Evolutionary conservation across 352 stramenopile species (phyloP).

Genomic region (Peronospora destructor): DNA sequence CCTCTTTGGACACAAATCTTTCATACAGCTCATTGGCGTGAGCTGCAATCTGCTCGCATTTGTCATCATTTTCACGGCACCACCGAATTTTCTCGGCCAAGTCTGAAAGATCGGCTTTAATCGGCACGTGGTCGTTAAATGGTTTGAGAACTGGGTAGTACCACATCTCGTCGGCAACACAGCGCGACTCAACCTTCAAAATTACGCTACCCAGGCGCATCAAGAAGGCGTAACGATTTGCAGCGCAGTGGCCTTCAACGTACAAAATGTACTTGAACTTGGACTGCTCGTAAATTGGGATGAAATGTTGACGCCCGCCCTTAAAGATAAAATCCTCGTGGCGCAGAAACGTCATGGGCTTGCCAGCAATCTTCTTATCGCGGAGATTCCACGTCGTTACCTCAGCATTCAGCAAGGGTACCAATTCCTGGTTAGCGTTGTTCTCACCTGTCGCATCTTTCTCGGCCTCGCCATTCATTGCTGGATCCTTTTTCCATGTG

Average conservation of each 20-base stretch:
- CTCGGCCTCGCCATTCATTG: slow-evolving; percentile 71
- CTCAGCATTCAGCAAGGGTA: slow-evolving; percentile 93
- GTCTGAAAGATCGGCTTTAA: slow-evolving; percentile 95
- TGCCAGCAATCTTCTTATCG: slow-evolving; percentile 94
- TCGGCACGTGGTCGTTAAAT: slow-evolving; percentile 96
- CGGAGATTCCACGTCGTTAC: slow-evolving; percentile 95
- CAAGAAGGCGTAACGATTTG: slow-evolving; percentile 97
- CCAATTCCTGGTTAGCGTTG: slow-evolving; percentile 27
- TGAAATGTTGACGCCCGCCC: slow-evolving; percentile 92
- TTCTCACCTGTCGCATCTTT: slow-evolving; percentile 5
- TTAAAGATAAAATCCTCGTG: slow-evolving; percentile 78
- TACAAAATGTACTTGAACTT: slow-evolving; percentile 97
- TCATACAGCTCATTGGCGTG: slow-evolving; percentile 93
- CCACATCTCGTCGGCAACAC: slow-evolving; percentile 96
- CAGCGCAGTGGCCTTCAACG: slow-evolving; percentile 95
- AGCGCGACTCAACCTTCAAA: slow-evolving; percentile 90
- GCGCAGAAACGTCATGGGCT: slow-evolving; percentile 92
- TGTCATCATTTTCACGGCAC: slow-evolving; percentile 95
- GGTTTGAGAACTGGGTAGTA: slow-evolving; percentile 94
- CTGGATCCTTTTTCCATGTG: slow-evolving; percentile 88
- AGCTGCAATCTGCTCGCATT: slow-evolving; percentile 93
- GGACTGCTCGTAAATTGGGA: slow-evolving; percentile 97
- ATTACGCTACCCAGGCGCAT: slow-evolving; percentile 98
- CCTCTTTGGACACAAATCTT: slow-evolving; percentile 85
- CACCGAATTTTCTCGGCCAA: slow-evolving; percentile 97